phyloP scores from a whole-genome alignment of 441 rosid species.

The Corymbia calophylla region DNA sequence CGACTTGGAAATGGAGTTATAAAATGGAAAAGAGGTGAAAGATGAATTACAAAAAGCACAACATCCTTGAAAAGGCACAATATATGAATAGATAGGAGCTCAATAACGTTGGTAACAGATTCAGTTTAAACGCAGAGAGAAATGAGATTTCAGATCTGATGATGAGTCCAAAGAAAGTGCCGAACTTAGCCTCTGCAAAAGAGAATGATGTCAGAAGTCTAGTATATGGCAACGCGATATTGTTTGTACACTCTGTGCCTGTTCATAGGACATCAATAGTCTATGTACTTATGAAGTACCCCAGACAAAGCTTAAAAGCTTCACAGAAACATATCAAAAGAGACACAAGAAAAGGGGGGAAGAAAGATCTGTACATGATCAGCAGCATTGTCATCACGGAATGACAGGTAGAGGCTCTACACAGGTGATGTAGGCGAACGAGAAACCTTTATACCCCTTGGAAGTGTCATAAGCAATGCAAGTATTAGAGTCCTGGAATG shows the following conservation, averaged over 20 bases:
- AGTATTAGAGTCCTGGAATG: constrained; percentile 88
- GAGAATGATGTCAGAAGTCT: neutral
- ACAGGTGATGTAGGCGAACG: constrained; percentile 84
- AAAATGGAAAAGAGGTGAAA: neutral
- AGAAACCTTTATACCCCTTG: constrained; percentile 94
- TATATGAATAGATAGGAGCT: neutral
- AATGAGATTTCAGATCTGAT: neutral
- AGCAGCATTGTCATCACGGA: neutral
- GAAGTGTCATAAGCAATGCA: constrained; percentile 88
- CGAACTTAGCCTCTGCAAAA: neutral
- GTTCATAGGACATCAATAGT: neutral
- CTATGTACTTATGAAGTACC: neutral
- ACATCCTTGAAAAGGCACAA: neutral
- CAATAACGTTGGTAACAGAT: neutral
- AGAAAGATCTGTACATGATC: neutral
- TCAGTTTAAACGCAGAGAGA: neutral
- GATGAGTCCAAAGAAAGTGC: neutral
- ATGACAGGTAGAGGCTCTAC: constrained; percentile 12
- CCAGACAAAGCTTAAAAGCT: neutral
- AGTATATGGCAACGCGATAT: neutral
- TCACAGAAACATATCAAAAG: neutral
- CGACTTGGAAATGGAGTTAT: neutral
- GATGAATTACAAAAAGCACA: neutral
- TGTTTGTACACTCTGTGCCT: neutral
- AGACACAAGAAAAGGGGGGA: neutral